phyloP scores from a whole-genome alignment of 495 filamentous ascomycete species.

The Neurospora africana region DNA sequence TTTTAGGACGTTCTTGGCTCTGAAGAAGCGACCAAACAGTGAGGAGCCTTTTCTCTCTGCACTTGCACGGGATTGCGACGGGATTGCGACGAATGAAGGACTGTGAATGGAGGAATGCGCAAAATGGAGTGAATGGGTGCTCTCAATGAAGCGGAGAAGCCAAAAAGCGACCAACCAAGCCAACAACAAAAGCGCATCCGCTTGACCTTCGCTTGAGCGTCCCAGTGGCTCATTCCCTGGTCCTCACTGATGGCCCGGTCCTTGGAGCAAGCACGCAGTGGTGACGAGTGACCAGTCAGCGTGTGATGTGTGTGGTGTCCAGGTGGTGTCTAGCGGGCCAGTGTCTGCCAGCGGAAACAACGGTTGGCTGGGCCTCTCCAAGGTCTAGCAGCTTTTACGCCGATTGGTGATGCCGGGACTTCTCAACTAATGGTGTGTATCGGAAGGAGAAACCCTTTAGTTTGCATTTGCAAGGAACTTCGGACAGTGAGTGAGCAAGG shows the following conservation, averaged over 20 bases:
- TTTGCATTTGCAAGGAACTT: neutral
- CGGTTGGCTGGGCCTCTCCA: neutral
- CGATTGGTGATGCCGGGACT: neutral
- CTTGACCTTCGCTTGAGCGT: neutral
- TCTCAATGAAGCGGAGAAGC: neutral
- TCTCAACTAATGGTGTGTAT: neutral
- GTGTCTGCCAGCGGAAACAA: neutral
- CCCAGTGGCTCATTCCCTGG: neutral
- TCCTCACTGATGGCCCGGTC: neutral
- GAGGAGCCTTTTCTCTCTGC: neutral
- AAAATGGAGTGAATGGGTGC: neutral
- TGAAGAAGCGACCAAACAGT: neutral
- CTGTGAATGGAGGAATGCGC: neutral
- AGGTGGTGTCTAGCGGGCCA: neutral
- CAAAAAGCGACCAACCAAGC: neutral
- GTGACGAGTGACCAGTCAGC: conserved; percentile 21
- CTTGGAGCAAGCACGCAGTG: conserved; percentile 8
- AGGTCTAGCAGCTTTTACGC: neutral
- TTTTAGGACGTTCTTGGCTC: neutral
- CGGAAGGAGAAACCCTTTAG: neutral
- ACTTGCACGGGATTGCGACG: neutral
- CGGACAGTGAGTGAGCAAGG: neutral
- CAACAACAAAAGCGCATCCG: neutral
- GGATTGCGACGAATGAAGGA: neutral
- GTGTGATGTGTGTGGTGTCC: conserved; percentile 22